Evolutionary conservation across 2,329 filamentous ascomycete species (phyloP).

Genomic region (Clarireedia monteithiana): DNA sequence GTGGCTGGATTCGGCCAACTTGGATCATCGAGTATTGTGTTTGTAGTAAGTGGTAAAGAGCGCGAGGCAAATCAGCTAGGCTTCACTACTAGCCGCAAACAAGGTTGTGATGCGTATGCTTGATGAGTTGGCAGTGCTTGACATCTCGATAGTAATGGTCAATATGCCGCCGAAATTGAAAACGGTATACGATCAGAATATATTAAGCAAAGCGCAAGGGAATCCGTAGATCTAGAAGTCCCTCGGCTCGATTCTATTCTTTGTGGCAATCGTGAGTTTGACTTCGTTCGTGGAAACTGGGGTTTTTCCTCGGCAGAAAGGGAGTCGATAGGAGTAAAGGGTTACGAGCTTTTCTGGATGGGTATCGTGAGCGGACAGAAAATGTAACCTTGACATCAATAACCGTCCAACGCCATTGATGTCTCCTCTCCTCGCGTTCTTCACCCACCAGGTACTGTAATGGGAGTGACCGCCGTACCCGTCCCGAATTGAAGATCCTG

Average conservation of each 20-base stretch:
- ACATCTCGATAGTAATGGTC: slow-evolving; percentile 32
- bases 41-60: slow-evolving; percentile 19
- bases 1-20: slow-evolving; percentile 24
- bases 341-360: no score
- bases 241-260: background rate
- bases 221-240: slow-evolving; percentile 10
- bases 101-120: slow-evolving; percentile 38
- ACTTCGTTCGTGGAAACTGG: background rate
- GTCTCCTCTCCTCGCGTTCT: background rate
- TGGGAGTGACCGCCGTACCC: slow-evolving; percentile 1
- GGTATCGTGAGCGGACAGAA: background rate
- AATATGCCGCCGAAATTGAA: slow-evolving; percentile 38
- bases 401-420: background rate
- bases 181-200: slow-evolving; percentile 29
- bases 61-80: slow-evolving; percentile 24
- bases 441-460: background rate
- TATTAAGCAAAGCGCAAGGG: slow-evolving; percentile 24
- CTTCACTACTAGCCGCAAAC: slow-evolving; percentile 26
- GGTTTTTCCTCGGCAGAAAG: background rate
- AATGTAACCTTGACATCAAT: background rate
- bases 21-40: slow-evolving; percentile 18
- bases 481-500: background rate
- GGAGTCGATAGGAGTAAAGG: background rate
- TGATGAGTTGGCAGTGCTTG: slow-evolving; percentile 38
- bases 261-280: no score